These are phyloP conservation scores for Diplodia sapinea DNA, from an alignment of 2,329 filamentous ascomycete genomes.

Conservation along the genomic window DNA sequence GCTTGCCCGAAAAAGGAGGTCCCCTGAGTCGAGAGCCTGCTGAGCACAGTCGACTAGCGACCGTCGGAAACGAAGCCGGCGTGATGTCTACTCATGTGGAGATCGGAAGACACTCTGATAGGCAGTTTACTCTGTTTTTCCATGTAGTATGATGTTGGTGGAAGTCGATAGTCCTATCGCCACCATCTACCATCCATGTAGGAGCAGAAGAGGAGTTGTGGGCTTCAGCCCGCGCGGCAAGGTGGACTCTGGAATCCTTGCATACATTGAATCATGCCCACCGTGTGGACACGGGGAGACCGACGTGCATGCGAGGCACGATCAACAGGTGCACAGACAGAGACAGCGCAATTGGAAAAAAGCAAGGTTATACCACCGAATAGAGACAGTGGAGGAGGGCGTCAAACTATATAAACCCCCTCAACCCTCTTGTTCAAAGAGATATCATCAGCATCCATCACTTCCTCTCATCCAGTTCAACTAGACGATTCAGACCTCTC, in stretches of 20 bases:
- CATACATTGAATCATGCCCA: background rate
- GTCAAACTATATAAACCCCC: conserved; percentile 27
- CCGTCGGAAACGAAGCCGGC: background rate
- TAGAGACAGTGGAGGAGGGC: background rate
- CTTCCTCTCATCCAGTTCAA: conserved; percentile 5
- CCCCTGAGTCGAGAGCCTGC: background rate
- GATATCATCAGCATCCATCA: conserved; percentile 32
- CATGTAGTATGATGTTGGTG: conserved; percentile 4
- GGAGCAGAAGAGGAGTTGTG: background rate
- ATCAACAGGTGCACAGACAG: background rate
- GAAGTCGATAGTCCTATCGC: background rate
- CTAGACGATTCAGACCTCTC: conserved; percentile 8
- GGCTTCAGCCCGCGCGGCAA: background rate
- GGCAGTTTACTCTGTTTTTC: background rate
- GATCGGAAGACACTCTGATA: background rate
- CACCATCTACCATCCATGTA: background rate
- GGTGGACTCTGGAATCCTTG: background rate
- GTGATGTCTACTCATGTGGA: background rate
- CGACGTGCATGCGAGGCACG: background rate
- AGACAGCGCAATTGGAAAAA: background rate
- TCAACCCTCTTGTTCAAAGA: conserved; percentile 1
- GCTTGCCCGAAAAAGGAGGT: background rate
- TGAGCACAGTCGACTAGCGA: background rate
- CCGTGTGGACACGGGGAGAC: background rate
- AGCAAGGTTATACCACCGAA: background rate